Conservation (phyloP, 768 basidiomycete genomes). For the Tricholoma saponaceum region DNA sequence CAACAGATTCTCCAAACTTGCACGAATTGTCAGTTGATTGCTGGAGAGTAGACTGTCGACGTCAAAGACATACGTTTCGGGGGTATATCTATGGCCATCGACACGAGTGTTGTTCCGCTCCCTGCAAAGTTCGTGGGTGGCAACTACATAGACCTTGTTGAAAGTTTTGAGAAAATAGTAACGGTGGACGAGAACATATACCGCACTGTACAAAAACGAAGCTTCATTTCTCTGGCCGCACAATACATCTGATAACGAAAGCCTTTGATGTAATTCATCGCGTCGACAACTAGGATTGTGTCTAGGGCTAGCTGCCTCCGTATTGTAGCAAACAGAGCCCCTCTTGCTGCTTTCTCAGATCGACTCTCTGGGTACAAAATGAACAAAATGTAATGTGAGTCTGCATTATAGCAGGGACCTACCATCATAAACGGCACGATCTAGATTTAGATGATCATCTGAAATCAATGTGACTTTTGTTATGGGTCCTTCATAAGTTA, state of each 20-base stretch:
- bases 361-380: slow-evolving; percentile 50
- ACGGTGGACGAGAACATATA: background rate
- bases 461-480: slow-evolving; percentile 52
- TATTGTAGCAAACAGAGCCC: slow-evolving; percentile 75
- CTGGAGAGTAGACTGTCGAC: background rate
- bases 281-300: slow-evolving; percentile 85
- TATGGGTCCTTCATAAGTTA: slow-evolving; percentile 50
- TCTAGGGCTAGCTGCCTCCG: slow-evolving; percentile 69
- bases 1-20: slow-evolving; percentile 81
- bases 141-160: slow-evolving; percentile 68
- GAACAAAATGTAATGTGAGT: background rate
- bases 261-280: slow-evolving; percentile 96
- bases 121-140: slow-evolving; percentile 70
- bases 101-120: slow-evolving; percentile 65
- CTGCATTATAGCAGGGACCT: slow-evolving; percentile 15
- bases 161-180: background rate
- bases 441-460: slow-evolving; percentile 67
- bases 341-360: slow-evolving; percentile 87
- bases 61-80: slow-evolving; percentile 71
- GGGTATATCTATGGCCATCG: slow-evolving; percentile 48
- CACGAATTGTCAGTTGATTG: background rate
- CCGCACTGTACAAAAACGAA: slow-evolving; percentile 84
- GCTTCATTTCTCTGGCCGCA: slow-evolving; percentile 82
- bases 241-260: slow-evolving; percentile 99
- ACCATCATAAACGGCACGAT: slow-evolving; percentile 74